phyloP scores from a whole-genome alignment of 208 protist species.

The Acanthamoeba royreba region DNA sequence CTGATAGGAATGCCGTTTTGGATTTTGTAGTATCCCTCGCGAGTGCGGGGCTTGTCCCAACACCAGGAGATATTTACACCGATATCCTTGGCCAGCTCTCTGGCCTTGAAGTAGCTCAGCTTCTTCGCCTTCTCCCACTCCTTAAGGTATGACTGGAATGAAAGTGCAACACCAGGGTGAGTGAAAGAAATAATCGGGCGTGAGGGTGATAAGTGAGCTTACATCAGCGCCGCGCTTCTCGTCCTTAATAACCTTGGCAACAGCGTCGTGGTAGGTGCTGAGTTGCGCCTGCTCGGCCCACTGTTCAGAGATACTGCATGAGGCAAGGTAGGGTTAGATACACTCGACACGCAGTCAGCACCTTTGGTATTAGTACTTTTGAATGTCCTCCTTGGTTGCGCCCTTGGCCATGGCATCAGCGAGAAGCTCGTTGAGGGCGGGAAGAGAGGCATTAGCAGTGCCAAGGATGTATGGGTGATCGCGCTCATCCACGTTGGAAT shows the following conservation, averaged over 20 bases:
- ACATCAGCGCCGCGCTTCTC: slow-evolving; percentile 43
- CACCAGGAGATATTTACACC: slow-evolving; percentile 51
- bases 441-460: slow-evolving; percentile 64
- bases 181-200: background rate
- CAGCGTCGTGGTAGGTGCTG: slow-evolving; percentile 61
- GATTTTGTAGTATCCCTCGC: slow-evolving; percentile 80
- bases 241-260: slow-evolving; percentile 51
- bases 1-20: slow-evolving; percentile 65
- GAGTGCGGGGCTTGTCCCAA: slow-evolving; percentile 78
- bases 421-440: slow-evolving; percentile 51
- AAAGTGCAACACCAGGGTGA: background rate
- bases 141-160: slow-evolving; percentile 42
- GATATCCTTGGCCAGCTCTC: slow-evolving; percentile 35
- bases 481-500: slow-evolving; percentile 79
- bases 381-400: slow-evolving; percentile 31
- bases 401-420: background rate
- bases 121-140: slow-evolving; percentile 60
- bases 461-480: slow-evolving; percentile 85
- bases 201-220: background rate
- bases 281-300: slow-evolving; percentile 67
- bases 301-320: background rate
- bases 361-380: too few relatives aligned
- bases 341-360: too few relatives aligned
- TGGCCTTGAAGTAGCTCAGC: slow-evolving; percentile 57
- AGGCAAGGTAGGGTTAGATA: background rate